Conservation (phyloP, 768 basidiomycete genomes). For the Macrocybe gigantea region DNA sequence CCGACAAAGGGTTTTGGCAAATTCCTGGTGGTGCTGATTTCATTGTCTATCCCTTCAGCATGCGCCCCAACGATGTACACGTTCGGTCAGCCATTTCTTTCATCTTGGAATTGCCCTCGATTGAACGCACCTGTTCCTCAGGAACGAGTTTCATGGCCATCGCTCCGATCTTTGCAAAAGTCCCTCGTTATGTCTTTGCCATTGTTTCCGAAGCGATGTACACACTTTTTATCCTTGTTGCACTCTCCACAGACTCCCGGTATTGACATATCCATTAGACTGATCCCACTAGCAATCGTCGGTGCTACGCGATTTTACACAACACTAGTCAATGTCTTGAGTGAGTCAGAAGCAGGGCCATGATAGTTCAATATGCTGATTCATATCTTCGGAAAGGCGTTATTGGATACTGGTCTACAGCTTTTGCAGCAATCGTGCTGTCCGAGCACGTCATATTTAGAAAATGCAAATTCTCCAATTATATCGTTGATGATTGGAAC, state of each 20-base stretch:
- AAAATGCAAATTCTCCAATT: constrained; percentile 34
- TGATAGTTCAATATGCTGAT: not conserved
- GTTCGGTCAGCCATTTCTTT: constrained; percentile 32
- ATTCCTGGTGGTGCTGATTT: constrained; percentile 65
- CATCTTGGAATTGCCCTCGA: not conserved
- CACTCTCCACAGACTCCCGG: not conserved
- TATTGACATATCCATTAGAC: constrained; percentile 25
- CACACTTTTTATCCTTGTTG: not conserved
- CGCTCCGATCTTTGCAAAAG: constrained; percentile 42
- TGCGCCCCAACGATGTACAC: constrained; percentile 78
- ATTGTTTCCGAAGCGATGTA: constrained; percentile 63
- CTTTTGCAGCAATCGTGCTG: constrained; percentile 55
- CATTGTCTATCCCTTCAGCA: constrained; percentile 70
- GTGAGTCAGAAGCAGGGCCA: constrained; percentile 22
- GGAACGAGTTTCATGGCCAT: constrained; percentile 62
- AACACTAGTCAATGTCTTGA: constrained; percentile 60
- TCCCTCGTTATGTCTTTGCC: constrained; percentile 68
- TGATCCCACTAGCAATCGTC: constrained; percentile 65
- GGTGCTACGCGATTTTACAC: constrained; percentile 62
- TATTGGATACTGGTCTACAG: constrained; percentile 53
- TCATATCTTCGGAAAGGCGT: constrained; percentile 20
- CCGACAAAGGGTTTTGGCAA: constrained; percentile 65
- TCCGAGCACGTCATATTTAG: constrained; percentile 68
- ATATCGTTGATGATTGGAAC: constrained; percentile 54
- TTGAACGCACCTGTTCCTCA: constrained; percentile 7